A percentile compares a stretch with the other conserved stretches of the same genome.
Evolutionary conservation across 225 moss, liverwort and hornwort species (phyloP).

Genomic region (Antitrichia curtipendula): DNA sequence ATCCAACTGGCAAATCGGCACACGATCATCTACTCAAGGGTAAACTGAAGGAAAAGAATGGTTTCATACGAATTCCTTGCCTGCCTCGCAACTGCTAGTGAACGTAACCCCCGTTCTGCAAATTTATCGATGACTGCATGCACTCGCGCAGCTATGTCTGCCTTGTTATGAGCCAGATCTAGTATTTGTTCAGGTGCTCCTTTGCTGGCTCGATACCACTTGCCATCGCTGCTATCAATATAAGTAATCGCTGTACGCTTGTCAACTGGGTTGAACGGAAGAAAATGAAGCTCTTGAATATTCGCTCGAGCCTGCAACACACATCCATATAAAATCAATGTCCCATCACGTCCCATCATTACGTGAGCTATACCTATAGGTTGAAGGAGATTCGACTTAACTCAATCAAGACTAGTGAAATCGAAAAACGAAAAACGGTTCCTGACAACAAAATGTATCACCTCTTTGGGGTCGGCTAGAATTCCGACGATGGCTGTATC

Average conservation of each 20-base stretch:
- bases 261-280: conserved; percentile 60
- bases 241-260: conserved; percentile 74
- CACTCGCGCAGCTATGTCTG: conserved; percentile 36
- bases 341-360: background rate
- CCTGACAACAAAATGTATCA: background rate
- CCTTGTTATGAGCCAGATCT: conserved; percentile 26
- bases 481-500: conserved; percentile 52
- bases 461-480: conserved; percentile 54
- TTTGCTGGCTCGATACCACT: conserved; percentile 62
- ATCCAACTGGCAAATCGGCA: background rate
- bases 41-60: background rate
- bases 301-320: conserved; percentile 39
- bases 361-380: background rate
- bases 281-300: conserved; percentile 42
- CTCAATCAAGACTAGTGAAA: background rate
- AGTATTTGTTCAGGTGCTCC: conserved; percentile 75
- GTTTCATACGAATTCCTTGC: background rate
- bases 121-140: conserved; percentile 51
- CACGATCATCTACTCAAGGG: background rate
- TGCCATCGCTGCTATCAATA: conserved; percentile 21
- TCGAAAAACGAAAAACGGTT: background rate
- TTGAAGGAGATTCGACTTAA: background rate
- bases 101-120: conserved; percentile 63
- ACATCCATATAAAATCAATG: background rate
- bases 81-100: conserved; percentile 54